These are phyloP conservation scores for Hsuehochloa calcarea DNA, from an alignment of 176 grass and related monocot species.

Conservation along the genomic window DNA sequence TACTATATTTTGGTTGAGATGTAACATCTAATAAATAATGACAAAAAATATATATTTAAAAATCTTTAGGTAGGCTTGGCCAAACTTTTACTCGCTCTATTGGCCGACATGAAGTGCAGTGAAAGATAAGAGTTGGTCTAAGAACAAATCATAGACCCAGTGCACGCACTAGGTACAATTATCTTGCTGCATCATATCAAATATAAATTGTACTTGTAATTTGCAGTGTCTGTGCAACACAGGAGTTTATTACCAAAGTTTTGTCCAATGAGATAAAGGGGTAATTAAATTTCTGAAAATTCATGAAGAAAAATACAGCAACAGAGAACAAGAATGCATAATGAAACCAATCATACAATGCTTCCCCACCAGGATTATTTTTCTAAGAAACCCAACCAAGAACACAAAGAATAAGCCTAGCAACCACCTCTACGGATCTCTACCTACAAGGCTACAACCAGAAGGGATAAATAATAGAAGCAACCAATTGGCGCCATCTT, in stretches of 20 bases:
- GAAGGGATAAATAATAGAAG: not conserved
- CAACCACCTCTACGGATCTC: slow-evolving; percentile 36
- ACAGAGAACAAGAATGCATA: not conserved
- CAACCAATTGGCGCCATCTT: slow-evolving; percentile 33
- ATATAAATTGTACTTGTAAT: not conserved
- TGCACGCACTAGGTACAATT: not conserved
- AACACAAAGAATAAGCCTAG: slow-evolving; percentile 51
- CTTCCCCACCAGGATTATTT: not conserved
- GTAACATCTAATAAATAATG: slow-evolving; percentile 9
- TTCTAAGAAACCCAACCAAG: slow-evolving; percentile 29
- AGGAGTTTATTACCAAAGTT: not conserved
- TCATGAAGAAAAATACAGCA: not conserved
- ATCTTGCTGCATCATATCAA: slow-evolving; percentile 1
- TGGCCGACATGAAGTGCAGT: slow-evolving; percentile 20
- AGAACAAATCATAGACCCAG: not conserved
- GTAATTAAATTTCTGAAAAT: not conserved
- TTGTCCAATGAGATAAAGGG: not conserved
- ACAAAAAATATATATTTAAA: not conserved
- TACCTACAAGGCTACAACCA: slow-evolving; percentile 12
- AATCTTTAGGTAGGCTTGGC: not conserved
- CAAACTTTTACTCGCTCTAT: slow-evolving; percentile 13
- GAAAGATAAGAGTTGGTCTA: not conserved
- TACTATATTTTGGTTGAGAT: not conserved
- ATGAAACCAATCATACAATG: slow-evolving; percentile 20
- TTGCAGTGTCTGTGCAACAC: not conserved